Base-by-base conservation (phyloP, 495 filamentous ascomycete species). In the Aspergillus bridgeri region DNA sequence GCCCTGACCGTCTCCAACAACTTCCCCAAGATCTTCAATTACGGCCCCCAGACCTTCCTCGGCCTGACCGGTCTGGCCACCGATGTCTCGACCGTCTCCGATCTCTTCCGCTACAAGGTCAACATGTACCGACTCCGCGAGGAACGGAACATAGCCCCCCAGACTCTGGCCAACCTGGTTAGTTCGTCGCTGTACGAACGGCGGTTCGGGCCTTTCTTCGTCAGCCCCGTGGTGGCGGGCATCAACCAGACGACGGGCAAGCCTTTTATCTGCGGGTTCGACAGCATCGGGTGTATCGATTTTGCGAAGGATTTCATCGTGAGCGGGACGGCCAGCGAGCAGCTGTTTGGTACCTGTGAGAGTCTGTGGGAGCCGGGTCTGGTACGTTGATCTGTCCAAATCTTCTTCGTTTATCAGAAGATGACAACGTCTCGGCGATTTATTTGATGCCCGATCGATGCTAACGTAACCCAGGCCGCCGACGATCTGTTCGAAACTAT, bases 291-390 rank as follows among this genome's bases (percentile, higher is more conserved):
- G 67, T 98, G 94, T 79, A 98, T 98, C 72, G 93, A 98, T 73
- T 96, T 96, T 69, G 94, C 94, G 54, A 96, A 96, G 80, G 94
- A 98, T 75, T 98, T 98, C 75, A 98, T 98, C 73, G 95, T 98
- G 57, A 89, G 86, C 66, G 94, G 94, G 58, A 98, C 94, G 18
- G 94, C 94, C 23, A 91, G 89, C 64, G 92, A 98, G 68, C 94
- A 98, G 83, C 76, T 98, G 61, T 98, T 96, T 80, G 94, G 94
- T 77, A 98, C 94, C 67, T 98, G 94, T 75, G 94, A 98, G 79
- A 90, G 90, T 66, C 77, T 98, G 68, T 98, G 94, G 94, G 95
- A 98, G 79, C 94, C 94, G 56, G 86, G 96, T 81, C 73, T 98
- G 76, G 91, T 96, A 79, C 50, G 87, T 79, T 48, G 33, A 23